Base-by-base conservation (phyloP, 805 yeast genomes). In the Starmerella ratchasimensis region DNA sequence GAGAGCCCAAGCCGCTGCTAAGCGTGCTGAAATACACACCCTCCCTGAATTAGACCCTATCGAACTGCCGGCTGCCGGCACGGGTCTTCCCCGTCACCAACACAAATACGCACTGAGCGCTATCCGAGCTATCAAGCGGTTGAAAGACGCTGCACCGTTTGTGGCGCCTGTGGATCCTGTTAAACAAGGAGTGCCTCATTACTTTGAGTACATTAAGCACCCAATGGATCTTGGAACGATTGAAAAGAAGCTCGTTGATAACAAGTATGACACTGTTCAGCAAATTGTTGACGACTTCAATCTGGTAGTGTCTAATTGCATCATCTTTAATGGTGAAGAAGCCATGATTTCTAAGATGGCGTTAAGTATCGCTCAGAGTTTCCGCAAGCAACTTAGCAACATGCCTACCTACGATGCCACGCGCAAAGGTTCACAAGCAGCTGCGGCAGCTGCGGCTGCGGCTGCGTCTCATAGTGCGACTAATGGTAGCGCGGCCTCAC, bases 191-290 rank as follows among this genome's bases (percentile, higher is more conserved):
- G 80, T 90, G 39, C 98, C 98, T 3, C 74, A 80, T 46, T 90
- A 90, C 58, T 82, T 77, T 58, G 84, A 83, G 51, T 74, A 72
- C 52, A 74, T 90, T 51, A 68, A 71, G 46, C 67, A 77, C 51
- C 98, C 98, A 28, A 90, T 90, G 96, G 97, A 88, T 57, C 64
- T 90, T 24, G 71, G 86, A 3, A 83, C 96, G 1, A 80, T 90
- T 47, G 98, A 90, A 59, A 72, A 70, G 50, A 88, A 86, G 59
- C 61, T 86, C 28, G 65, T 55, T 28, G 72, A 58, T 6, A 72
- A 74, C 52, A 86, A 82, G 2, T 90, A 86, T 59, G 78, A 69
- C 45, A 66, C 69, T 4, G 76, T 84, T 9, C 69, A 69, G 45
- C 74, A 75, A 45, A 71, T 86, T 29, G 70, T 68, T 17, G 77